Base-by-base conservation (phyloP, 2,329 filamentous ascomycete species). In the Didymosphaeria variabile region DNA sequence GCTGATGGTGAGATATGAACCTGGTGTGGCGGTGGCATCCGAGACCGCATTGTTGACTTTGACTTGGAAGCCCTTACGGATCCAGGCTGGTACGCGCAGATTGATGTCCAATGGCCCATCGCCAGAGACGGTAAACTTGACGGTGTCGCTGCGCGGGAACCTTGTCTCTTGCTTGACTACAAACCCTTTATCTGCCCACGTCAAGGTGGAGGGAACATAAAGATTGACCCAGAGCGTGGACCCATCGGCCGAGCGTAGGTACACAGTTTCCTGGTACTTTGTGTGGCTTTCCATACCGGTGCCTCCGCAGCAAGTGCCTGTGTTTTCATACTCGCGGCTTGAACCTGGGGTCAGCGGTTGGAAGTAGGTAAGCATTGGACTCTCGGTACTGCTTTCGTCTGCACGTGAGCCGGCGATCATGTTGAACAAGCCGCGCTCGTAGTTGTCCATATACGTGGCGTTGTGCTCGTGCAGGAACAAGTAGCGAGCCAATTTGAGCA, bases 211-310 rank as follows among this genome's bases (percentile, higher is more conserved):
- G 7, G 63, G 57, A 31, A 65, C 29, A 29, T 55, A 65, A 7
- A 65, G 53, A 21, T 65, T 65, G 13, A 65, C 56, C 60, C 60
- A 65, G 31, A 65, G 55, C 5, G 57, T 34, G 17, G 63, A 60
- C 7, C 58, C 51, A 44, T 62, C 60, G 21, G 60, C 63, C 2
- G 63, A 65, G 15, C 63, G 63, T 19, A 65, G 44, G 23, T 65
- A 65, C 23, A 65, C 40, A 2, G 63, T 63, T n/a, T 65, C 60
- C 44, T 65, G 63, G 40, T 65, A 65, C 49, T 65, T 65, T 19
- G 63, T 65, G 45, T 63, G 58, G 44, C 60, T 63, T 34, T 65
- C 63, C 63, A 65, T 65, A 15, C 63, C 60, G 5, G 60, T 62
- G 13, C 63, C 63, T 12, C 63, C 63, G 34, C 63, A 65, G 53